Conservation (phyloP, 345 rosid species). For the Gossypium herbaceum region DNA sequence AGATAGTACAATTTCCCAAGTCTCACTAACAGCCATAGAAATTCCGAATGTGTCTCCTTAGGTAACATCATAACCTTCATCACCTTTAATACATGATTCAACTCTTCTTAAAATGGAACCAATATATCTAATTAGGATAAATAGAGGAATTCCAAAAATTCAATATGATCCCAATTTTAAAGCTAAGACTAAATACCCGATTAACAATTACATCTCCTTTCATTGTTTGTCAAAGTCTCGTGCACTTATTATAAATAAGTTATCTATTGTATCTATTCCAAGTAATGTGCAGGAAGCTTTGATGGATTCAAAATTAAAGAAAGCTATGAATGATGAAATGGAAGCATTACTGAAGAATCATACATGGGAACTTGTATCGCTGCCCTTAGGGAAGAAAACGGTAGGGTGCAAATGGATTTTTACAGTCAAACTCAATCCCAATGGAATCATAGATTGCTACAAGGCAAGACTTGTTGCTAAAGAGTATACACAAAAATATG, state of each 20-base stretch:
- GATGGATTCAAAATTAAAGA: neutral
- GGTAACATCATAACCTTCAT: neutral
- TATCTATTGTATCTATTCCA: neutral
- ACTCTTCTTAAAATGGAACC: neutral
- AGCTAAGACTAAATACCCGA: neutral
- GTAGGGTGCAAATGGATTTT: neutral
- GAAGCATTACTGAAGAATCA: neutral
- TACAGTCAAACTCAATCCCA: neutral
- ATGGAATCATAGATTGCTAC: neutral
- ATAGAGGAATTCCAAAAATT: too few relatives aligned
- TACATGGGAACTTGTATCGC: neutral
- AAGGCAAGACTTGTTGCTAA: neutral
- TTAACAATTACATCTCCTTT: neutral
- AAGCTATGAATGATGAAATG: neutral
- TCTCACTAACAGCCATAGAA: neutral
- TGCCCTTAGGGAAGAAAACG: neutral
- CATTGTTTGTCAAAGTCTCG: neutral
- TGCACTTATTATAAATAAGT: neutral
- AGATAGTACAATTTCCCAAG: neutral
- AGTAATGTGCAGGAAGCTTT: neutral
- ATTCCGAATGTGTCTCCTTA: neutral
- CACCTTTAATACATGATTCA: neutral
- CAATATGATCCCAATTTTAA: neutral
- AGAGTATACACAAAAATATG: neutral
- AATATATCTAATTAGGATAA: too few relatives aligned